These are phyloP conservation scores for Mucor racemosus DNA, from an alignment of 371 early-diverging fungal species.

Conservation along the genomic window DNA sequence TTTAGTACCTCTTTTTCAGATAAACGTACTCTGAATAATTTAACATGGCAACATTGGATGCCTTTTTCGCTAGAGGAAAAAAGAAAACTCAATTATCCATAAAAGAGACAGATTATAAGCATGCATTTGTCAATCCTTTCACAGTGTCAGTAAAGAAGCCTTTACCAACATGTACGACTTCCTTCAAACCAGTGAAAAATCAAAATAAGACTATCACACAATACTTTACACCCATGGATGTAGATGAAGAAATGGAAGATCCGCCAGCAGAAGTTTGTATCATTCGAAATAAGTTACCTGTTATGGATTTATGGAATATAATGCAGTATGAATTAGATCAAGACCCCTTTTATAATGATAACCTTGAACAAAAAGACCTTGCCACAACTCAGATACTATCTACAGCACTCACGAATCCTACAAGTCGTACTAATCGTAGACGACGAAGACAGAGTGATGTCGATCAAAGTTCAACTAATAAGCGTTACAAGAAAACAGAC, in stretches of 20 bases:
- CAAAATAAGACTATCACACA: background rate
- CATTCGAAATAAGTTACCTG: conserved; percentile 6
- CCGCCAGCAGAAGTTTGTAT: background rate
- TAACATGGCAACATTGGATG: conserved; percentile 14
- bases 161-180: background rate
- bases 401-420: background rate
- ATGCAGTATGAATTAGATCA: background rate
- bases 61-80: conserved; percentile 13
- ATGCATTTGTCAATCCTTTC: background rate
- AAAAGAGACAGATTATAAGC: background rate
- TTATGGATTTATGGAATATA: conserved; percentile 3
- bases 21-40: background rate
- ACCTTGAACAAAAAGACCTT: background rate
- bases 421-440: background rate
- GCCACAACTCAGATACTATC: background rate
- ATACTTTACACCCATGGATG: background rate
- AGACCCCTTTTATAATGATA: background rate
- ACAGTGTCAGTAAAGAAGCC: background rate
- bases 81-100: background rate
- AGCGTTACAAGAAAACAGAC: conserved; percentile 1
- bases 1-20: background rate
- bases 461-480: background rate
- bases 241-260: background rate
- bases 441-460: background rate
- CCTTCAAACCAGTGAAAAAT: background rate